These are phyloP conservation scores for Tuber brumale DNA, from an alignment of 495 filamentous ascomycete genomes.

Conservation along the genomic window DNA sequence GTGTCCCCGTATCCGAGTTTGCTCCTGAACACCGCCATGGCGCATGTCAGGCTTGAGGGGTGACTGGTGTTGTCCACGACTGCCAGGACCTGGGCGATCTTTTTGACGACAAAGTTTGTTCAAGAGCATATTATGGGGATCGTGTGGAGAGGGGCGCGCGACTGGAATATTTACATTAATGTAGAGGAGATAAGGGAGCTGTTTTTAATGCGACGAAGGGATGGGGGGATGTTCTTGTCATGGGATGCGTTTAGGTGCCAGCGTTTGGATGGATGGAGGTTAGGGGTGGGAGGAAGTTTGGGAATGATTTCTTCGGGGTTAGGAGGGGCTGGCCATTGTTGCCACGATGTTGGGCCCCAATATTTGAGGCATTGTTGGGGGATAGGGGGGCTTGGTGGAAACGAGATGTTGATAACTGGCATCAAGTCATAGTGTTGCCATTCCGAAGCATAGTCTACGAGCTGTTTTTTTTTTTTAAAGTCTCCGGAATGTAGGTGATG, in stretches of 20 bases:
- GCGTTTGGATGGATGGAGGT: constrained; percentile 88
- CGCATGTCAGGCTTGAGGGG: constrained; percentile 78
- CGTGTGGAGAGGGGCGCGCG: constrained; percentile 87
- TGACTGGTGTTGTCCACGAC: constrained; percentile 92
- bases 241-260: constrained; percentile 88
- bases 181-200: constrained; percentile 67
- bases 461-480: no score
- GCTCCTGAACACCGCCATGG: constrained; percentile 62
- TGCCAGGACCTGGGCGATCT: constrained; percentile 55
- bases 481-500: no score
- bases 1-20: constrained; percentile 62
- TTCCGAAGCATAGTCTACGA: no score
- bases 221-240: constrained; percentile 53
- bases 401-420: no score
- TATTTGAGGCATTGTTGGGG: no score
- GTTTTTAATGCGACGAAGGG: constrained; percentile 46
- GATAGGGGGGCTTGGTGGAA: no score
- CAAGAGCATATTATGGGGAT: constrained; percentile 83
- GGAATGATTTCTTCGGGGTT: constrained; percentile 94
- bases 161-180: constrained; percentile 93
- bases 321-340: no score
- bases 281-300: constrained; percentile 69
- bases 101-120: constrained; percentile 85
- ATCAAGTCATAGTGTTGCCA: no score
- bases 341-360: no score